phyloP scores from a whole-genome alignment of 352 stramenopile genomes.

The Globisporangium sylvaticum region DNA sequence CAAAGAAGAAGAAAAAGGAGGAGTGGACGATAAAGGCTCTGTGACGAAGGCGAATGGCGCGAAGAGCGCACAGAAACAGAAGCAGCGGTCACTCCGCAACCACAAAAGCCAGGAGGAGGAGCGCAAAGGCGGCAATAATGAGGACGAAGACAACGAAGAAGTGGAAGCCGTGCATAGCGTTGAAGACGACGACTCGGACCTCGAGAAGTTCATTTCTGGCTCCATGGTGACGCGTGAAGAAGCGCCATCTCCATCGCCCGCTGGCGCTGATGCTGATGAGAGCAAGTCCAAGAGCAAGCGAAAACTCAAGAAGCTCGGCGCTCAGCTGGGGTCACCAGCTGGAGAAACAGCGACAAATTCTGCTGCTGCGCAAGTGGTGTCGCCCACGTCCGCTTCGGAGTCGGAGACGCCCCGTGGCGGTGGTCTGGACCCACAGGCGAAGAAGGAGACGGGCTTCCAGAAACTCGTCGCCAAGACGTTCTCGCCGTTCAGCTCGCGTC shows the following conservation, averaged over 20 bases:
- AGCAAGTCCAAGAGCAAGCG: background rate
- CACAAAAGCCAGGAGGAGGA: constrained; percentile 8
- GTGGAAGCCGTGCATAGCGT: constrained; percentile 9
- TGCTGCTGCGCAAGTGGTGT: background rate
- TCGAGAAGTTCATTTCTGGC: constrained; percentile 23
- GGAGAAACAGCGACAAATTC: background rate
- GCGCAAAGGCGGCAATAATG: background rate
- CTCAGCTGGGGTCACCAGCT: background rate
- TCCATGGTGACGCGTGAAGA: constrained; percentile 17
- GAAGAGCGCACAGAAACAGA: background rate
- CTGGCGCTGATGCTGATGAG: background rate
- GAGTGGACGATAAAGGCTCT: constrained; percentile 12
- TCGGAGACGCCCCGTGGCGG: constrained; percentile 11
- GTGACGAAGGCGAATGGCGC: background rate
- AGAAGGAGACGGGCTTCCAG: constrained; percentile 53
- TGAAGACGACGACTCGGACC: constrained; percentile 23
- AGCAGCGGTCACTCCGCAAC: background rate
- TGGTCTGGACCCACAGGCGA: constrained; percentile 9
- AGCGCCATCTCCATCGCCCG: background rate
- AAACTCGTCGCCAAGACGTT: constrained; percentile 61
- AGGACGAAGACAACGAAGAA: constrained; percentile 12
- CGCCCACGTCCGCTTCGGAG: constrained; percentile 17
- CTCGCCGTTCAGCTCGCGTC: constrained; percentile 48
- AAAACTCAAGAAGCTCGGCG: constrained; percentile 5
- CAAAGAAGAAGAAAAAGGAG: background rate